These are phyloP conservation scores for Agaricus sinodeliciosus DNA, from an alignment of 768 basidiomycete species.

Conservation along the genomic window DNA sequence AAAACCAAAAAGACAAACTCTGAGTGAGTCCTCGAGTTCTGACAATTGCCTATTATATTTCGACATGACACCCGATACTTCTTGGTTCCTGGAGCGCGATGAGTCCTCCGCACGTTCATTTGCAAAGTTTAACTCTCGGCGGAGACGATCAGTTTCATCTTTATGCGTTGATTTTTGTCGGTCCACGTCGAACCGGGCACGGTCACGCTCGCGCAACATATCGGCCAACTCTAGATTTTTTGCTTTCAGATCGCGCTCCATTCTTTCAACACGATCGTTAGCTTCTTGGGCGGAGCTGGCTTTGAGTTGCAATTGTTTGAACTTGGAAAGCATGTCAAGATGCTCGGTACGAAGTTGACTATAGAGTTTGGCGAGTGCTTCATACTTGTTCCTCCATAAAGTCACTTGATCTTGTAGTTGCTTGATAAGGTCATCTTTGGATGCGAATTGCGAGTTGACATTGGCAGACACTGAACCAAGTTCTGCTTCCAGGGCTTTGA, in stretches of 20 bases:
- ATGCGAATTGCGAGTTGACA: conserved; percentile 75
- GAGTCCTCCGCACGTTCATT: conserved; percentile 98
- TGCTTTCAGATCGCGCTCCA: conserved; percentile 97
- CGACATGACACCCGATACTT: conserved; percentile 79
- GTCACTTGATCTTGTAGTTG: conserved; percentile 96
- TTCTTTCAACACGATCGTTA: conserved; percentile 96
- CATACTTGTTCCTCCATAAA: conserved; percentile 98
- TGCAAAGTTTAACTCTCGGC: conserved; percentile 88
- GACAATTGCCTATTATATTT: conserved; percentile 96
- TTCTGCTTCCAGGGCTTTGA: conserved; percentile 93
- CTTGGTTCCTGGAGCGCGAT: conserved; percentile 84
- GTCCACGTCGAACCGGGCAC: conserved; percentile 93
- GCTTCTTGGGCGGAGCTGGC: conserved; percentile 98
- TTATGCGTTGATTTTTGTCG: conserved; percentile 90
- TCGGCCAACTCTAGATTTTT: conserved; percentile 98
- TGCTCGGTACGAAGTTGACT: conserved; percentile 97
- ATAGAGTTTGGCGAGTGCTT: conserved; percentile 96
- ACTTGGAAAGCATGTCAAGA: conserved; percentile 93
- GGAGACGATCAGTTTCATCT: conserved; percentile 88
- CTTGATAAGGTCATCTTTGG: conserved; percentile 94
- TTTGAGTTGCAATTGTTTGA: conserved; percentile 95
- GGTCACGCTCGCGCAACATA: conserved; percentile 96
- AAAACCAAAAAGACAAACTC: conserved; percentile 42
- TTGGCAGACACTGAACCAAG: conserved; percentile 68
- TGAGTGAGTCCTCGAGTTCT: conserved; percentile 93